Percentiles rank a stretch among this genome's conserved stretches.
These are phyloP conservation scores for Camellia sinensis DNA, from an alignment of 148 eudicot species.

Conservation along the genomic window DNA sequence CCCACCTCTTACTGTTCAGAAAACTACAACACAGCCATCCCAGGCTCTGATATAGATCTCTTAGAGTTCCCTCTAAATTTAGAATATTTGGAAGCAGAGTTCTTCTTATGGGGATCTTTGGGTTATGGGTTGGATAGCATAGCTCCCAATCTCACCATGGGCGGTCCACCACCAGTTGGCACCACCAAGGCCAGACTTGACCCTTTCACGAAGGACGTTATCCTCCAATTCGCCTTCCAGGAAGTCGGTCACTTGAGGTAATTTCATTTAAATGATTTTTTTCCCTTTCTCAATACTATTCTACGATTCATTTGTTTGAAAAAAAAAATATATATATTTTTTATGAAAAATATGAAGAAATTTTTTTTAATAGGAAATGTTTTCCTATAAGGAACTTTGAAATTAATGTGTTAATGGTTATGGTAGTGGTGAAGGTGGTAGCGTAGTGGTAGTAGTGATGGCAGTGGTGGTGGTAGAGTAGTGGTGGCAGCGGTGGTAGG, in stretches of 20 bases:
- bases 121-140: constrained; percentile 61
- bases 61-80: constrained; percentile 78
- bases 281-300: neutral
- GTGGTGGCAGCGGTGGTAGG: too few species aligned
- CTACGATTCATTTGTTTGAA: neutral
- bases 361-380: too few species aligned
- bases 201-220: constrained; percentile 47
- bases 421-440: too few species aligned
- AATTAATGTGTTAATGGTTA: too few species aligned
- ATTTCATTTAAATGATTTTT: neutral
- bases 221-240: constrained; percentile 67
- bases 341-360: too few species aligned
- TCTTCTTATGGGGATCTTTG: constrained; percentile 61
- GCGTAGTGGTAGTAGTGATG: too few species aligned
- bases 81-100: constrained; percentile 88
- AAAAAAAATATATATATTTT: neutral
- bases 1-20: neutral
- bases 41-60: constrained; percentile 46
- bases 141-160: constrained; percentile 50
- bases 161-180: constrained; percentile 67
- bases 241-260: constrained; percentile 88
- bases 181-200: constrained; percentile 54
- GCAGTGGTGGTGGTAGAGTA: too few species aligned
- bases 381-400: too few species aligned
- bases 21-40: neutral